Percentiles rank a stretch among this genome's conserved stretches.
Conservation (phyloP, 2,329 filamentous ascomycete genomes). For the Fusarium oxysporum region DNA sequence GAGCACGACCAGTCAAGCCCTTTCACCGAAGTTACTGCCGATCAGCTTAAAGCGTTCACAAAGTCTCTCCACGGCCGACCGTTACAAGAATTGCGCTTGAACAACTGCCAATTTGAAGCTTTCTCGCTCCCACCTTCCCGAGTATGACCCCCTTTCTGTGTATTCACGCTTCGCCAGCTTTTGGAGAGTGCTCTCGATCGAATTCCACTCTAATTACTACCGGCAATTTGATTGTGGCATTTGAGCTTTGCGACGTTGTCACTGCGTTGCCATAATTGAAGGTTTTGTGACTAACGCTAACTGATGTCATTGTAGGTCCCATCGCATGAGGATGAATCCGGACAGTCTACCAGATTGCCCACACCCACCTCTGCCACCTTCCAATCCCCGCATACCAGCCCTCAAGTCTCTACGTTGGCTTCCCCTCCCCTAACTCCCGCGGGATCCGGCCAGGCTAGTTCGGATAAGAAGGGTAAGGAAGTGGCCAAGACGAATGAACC, state of each 20-base stretch:
- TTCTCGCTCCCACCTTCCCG: conserved; percentile 87
- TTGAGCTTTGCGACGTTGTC: neutral
- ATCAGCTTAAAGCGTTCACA: conserved; percentile 78
- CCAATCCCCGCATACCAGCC: conserved; percentile 75
- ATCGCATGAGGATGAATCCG: conserved; percentile 70
- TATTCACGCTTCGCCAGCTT: conserved; percentile 6
- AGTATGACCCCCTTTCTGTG: conserved; percentile 64
- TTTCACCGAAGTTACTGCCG: conserved; percentile 60
- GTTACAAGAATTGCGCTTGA: conserved; percentile 85
- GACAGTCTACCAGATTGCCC: conserved; percentile 71
- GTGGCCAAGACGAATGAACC: conserved; percentile 54
- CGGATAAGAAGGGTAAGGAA: conserved; percentile 48
- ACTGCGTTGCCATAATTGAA: conserved; percentile 9
- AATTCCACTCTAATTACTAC: neutral
- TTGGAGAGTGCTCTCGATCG: neutral
- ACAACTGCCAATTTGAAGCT: conserved; percentile 89
- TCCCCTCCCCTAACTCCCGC: conserved; percentile 92
- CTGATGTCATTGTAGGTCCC: conserved; percentile 59
- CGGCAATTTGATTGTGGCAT: neutral
- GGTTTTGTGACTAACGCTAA: conserved; percentile 44
- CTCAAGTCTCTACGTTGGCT: conserved; percentile 77
- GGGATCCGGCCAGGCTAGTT: conserved; percentile 67
- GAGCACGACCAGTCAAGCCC: conserved; percentile 43
- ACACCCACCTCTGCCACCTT: conserved; percentile 74
- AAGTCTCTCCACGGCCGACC: conserved; percentile 78